A percentile compares a stretch with the other conserved stretches of the same genome.
phyloP scores from a whole-genome alignment of 805 yeast genomes.

The Teunomyces lycoperdinae region DNA sequence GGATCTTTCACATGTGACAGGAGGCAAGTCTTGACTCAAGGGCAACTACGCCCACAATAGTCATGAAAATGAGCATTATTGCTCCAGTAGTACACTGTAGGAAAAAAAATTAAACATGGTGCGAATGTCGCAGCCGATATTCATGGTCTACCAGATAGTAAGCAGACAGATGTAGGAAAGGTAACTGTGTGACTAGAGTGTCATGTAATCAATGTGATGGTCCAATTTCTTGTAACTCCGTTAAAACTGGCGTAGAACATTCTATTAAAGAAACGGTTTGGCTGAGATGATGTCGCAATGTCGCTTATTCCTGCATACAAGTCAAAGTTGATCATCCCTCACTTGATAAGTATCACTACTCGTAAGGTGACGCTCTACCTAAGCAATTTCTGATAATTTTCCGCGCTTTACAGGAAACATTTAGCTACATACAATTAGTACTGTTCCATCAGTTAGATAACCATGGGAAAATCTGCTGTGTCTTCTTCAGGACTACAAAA shows the following conservation, averaged over 20 bases:
- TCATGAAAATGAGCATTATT: neutral
- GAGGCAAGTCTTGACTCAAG: neutral
- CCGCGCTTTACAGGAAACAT: neutral
- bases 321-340: conserved; percentile 3
- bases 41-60: neutral
- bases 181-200: too few relatives aligned
- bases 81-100: neutral
- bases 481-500: conserved; percentile 4
- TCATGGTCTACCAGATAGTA: neutral
- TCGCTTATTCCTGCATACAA: neutral
- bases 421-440: neutral
- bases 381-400: neutral
- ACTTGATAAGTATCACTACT: conserved; percentile 1
- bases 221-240: neutral
- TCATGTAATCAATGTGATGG: too few relatives aligned
- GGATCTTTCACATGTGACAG: neutral
- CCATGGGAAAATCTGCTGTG: conserved; percentile 3
- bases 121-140: neutral
- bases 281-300: neutral
- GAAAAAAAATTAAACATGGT: neutral
- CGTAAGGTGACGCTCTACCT: neutral
- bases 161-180: too few relatives aligned
- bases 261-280: neutral
- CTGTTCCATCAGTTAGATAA: neutral
- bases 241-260: neutral